Conservation (phyloP, 2,329 filamentous ascomycete species). For the Sporothrix variecibatus region DNA sequence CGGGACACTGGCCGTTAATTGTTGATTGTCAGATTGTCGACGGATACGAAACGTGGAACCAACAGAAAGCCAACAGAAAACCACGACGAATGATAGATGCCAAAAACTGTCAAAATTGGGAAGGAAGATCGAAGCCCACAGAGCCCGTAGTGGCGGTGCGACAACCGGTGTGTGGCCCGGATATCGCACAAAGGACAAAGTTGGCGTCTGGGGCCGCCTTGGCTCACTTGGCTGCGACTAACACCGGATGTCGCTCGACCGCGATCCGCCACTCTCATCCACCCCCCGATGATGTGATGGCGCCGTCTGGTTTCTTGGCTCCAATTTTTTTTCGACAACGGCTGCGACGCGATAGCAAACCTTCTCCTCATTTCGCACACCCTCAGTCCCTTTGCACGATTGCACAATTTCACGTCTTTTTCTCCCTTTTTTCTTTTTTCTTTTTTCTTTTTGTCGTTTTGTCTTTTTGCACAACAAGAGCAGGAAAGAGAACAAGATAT, state of each 20-base stretch:
- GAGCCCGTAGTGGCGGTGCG: not conserved
- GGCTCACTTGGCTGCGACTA: not conserved
- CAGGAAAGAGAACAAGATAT: not conserved
- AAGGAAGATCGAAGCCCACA: not conserved
- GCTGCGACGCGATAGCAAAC: not conserved
- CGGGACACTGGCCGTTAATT: not conserved
- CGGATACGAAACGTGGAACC: not conserved
- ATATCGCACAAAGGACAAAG: not conserved
- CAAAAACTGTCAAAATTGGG: not conserved
- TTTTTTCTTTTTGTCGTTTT: no score
- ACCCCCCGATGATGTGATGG: conserved; percentile 7
- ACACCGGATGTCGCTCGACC: conserved; percentile 21
- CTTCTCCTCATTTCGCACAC: conserved; percentile 4
- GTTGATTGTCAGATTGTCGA: not conserved
- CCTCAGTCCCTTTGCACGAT: not conserved
- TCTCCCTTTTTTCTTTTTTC: no score
- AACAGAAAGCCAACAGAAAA: not conserved
- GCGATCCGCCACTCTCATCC: not conserved
- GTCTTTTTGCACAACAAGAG: no score
- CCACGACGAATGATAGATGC: not conserved
- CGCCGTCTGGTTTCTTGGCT: not conserved
- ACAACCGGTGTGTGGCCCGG: not conserved
- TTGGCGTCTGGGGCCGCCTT: not conserved
- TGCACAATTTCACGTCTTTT: not conserved
- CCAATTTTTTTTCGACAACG: conserved; percentile 4